Conservation (phyloP, 2,329 filamentous ascomycete genomes). For the Penicillium sp. region DNA sequence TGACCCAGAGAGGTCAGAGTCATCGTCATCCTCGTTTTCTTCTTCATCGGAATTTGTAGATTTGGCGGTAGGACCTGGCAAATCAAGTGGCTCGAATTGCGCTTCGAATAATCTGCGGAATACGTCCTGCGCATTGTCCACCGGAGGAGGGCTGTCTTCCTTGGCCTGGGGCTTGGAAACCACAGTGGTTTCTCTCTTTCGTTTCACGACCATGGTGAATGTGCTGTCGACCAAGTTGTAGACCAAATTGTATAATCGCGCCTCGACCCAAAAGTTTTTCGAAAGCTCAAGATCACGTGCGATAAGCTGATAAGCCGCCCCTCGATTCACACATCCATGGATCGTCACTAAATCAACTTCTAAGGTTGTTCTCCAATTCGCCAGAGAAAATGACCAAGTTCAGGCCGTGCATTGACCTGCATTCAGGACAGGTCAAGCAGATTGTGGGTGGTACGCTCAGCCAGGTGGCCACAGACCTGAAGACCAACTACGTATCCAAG, state of each 20-base stretch:
- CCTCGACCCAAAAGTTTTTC: conserved; percentile 15
- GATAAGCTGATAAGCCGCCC: conserved; percentile 26
- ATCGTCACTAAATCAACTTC: conserved; percentile 1
- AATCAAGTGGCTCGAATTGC: conserved; percentile 66
- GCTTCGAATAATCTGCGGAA: conserved; percentile 81
- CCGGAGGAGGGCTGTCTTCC: conserved; percentile 18
- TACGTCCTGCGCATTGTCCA: conserved; percentile 53
- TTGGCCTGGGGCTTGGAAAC: conserved; percentile 20
- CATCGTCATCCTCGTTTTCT: conserved; percentile 21
- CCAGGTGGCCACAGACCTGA: conserved; percentile 55
- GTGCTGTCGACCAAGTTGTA: conserved; percentile 3
- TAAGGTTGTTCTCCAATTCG: conserved; percentile 1
- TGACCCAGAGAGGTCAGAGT: conserved; percentile 22
- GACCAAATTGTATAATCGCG: too few species aligned
- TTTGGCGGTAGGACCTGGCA: conserved; percentile 7
- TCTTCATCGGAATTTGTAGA: conserved; percentile 19
- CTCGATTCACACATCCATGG: conserved; percentile 5
- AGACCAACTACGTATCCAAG: conserved; percentile 86
- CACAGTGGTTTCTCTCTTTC: conserved; percentile 40
- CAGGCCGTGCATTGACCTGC: conserved; percentile 90
- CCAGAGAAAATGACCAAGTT: conserved; percentile 70
- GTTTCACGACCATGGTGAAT: conserved; percentile 38
- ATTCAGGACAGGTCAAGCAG: conserved; percentile 95
- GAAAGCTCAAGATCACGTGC: conserved; percentile 26
- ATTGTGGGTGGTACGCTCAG: conserved; percentile 92